Conservation (phyloP, 805 yeast species). For the Candida qinlingensis region DNA sequence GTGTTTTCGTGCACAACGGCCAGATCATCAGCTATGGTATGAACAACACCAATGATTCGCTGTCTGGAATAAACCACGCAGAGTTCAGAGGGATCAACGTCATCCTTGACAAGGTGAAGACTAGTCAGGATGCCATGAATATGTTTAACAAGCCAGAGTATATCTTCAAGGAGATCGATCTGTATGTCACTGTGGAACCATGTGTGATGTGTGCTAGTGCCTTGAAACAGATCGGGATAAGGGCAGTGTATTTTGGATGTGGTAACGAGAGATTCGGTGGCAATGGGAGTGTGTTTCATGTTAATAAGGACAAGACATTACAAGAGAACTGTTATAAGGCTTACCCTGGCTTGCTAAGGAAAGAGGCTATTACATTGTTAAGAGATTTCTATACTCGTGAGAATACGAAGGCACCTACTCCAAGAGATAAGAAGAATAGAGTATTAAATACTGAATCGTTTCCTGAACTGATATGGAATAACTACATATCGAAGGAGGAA, state of each 20-base stretch:
- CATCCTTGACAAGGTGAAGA: slow-evolving; percentile 34
- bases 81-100: slow-evolving; percentile 76
- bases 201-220: slow-evolving; percentile 98
- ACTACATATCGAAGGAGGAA: slow-evolving; percentile 45
- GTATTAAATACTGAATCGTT: slow-evolving; percentile 50
- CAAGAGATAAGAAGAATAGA: slow-evolving; percentile 68
- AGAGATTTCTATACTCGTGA: slow-evolving; percentile 82
- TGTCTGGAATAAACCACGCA: slow-evolving; percentile 89
- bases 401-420: slow-evolving; percentile 79
- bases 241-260: slow-evolving; percentile 81
- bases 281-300: slow-evolving; percentile 75
- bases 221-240: slow-evolving; percentile 70
- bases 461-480: slow-evolving; percentile 53
- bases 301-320: slow-evolving; percentile 42
- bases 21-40: slow-evolving; percentile 68
- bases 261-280: slow-evolving; percentile 97
- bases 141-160: slow-evolving; percentile 22
- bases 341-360: slow-evolving; percentile 73
- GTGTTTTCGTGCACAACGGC: slow-evolving; percentile 55
- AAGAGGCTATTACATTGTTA: slow-evolving; percentile 77
- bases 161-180: slow-evolving; percentile 49
- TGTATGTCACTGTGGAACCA: slow-evolving; percentile 96
- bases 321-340: slow-evolving; percentile 38
- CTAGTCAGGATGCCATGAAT: slow-evolving; percentile 11
- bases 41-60: slow-evolving; percentile 79